phyloP scores from a whole-genome alignment of 495 filamentous ascomycete genomes.

The Neurospora sp. region DNA sequence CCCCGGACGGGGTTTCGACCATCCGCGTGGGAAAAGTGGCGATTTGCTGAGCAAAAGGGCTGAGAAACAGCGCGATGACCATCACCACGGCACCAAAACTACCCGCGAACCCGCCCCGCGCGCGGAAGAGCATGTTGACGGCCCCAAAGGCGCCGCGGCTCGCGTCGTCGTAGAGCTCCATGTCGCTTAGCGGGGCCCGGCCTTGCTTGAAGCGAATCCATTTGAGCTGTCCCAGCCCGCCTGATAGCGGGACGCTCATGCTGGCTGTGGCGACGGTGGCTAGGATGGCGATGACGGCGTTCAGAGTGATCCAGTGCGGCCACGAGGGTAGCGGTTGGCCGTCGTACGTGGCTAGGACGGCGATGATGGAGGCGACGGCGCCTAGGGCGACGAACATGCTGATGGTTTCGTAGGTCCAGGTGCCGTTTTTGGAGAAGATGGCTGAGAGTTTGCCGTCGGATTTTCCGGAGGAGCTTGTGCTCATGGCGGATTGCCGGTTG shows the following conservation, averaged over 20 bases:
- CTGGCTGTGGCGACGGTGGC: conserved; percentile 10
- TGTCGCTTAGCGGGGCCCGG: conserved; percentile 29
- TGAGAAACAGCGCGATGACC: conserved; percentile 27
- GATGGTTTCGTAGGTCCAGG: conserved; percentile 15
- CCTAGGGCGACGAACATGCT: conserved; percentile 8
- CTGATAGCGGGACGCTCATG: conserved; percentile 30
- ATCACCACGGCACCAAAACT: conserved; percentile 31
- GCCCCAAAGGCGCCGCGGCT: conserved; percentile 33
- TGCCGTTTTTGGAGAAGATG: conserved; percentile 5
- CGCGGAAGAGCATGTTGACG: conserved; percentile 21
- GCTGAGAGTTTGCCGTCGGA: neutral
- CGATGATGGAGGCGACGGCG: conserved; percentile 24
- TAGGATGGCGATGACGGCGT: conserved; percentile 9
- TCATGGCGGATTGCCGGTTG: neutral
- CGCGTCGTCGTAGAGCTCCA: conserved; percentile 36
- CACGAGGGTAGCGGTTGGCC: conserved; percentile 30
- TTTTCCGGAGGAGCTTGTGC: neutral
- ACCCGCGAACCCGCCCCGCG: conserved; percentile 20
- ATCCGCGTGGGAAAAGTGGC: conserved; percentile 8
- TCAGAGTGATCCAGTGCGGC: conserved; percentile 24
- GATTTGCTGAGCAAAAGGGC: conserved; percentile 19
- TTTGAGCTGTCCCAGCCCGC: conserved; percentile 35
- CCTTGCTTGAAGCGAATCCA: conserved; percentile 36
- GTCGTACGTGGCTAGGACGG: conserved; percentile 30
- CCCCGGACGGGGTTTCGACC: conserved; percentile 2